Evolutionary conservation across 768 basidiomycete genomes (phyloP).

Genomic region (Hortiboletus flavorubellus): DNA sequence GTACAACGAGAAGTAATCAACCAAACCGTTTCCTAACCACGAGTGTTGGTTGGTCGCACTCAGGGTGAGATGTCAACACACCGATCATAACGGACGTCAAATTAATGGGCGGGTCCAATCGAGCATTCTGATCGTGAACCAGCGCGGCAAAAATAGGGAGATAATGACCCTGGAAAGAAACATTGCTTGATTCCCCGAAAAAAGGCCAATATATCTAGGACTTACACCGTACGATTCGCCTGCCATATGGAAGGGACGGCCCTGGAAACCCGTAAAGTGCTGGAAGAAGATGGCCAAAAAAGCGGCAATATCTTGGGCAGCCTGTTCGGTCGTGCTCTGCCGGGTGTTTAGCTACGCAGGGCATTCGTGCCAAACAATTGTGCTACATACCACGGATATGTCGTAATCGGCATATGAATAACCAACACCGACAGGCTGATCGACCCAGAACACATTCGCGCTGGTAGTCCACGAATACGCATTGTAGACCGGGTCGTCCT

Average conservation of each 20-base stretch:
- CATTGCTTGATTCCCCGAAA: not conserved
- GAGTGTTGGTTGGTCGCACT: not conserved
- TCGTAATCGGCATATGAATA: slow-evolving; percentile 42
- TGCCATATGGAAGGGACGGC: slow-evolving; percentile 54
- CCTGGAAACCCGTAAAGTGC: slow-evolving; percentile 64
- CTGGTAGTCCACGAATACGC: slow-evolving; percentile 57
- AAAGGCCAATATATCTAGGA: not conserved
- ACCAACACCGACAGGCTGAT: slow-evolving; percentile 40
- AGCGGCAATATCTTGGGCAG: slow-evolving; percentile 61
- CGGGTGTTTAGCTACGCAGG: not conserved
- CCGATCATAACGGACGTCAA: slow-evolving; percentile 45
- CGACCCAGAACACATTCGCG: slow-evolving; percentile 46
- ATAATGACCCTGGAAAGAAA: slow-evolving; percentile 40
- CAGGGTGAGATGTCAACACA: slow-evolving; percentile 9
- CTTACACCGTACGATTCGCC: slow-evolving; percentile 51
- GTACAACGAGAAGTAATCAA: slow-evolving; percentile 35
- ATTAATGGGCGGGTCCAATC: slow-evolving; percentile 36
- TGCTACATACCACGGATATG: slow-evolving; percentile 32
- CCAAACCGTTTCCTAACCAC: slow-evolving; percentile 38
- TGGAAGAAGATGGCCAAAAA: slow-evolving; percentile 73
- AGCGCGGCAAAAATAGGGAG: slow-evolving; percentile 44
- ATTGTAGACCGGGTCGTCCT: slow-evolving; percentile 42
- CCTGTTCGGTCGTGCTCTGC: slow-evolving; percentile 58
- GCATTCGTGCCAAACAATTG: slow-evolving; percentile 1
- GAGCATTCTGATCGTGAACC: slow-evolving; percentile 43